phyloP scores from a whole-genome alignment of 1,284 basidiomycete genomes.

The Psilocybe mexicana region DNA sequence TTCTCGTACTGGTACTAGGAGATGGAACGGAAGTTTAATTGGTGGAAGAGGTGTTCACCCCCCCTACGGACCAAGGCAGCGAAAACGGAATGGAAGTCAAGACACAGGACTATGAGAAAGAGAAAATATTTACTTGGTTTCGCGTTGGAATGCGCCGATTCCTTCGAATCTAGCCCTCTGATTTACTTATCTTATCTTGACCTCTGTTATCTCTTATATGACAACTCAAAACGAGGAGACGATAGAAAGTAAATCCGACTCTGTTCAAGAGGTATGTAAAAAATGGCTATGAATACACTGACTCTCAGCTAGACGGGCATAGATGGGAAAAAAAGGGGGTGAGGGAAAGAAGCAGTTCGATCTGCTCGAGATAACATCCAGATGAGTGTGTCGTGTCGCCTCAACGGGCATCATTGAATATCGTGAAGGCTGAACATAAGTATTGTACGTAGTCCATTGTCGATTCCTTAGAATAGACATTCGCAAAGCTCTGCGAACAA shows the following conservation, averaged over 20 bases:
- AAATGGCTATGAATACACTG: slow-evolving; percentile 1
- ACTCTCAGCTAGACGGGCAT: background rate
- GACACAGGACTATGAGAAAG: too few species aligned
- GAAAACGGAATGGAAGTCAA: too few species aligned
- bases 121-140: too few species aligned
- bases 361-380: slow-evolving; percentile 4
- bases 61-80: too few species aligned
- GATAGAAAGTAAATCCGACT: background rate
- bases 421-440: too few species aligned
- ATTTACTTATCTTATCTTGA: too few species aligned
- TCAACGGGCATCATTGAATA: background rate
- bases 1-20: too few species aligned
- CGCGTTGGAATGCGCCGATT: too few species aligned
- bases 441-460: background rate
- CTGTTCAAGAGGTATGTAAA: background rate
- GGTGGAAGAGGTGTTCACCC: too few species aligned
- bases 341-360: background rate
- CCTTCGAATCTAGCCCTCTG: too few species aligned
- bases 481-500: slow-evolving; percentile 63
- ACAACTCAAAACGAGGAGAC: background rate
- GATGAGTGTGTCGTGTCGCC: slow-evolving; percentile 3
- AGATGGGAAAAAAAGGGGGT: background rate
- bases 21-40: too few species aligned
- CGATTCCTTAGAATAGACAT: slow-evolving; percentile 56
- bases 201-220: too few species aligned